Percentiles rank a stretch among this genome's conserved stretches.
Conservation (phyloP, 1,284 basidiomycete species). For the Sanghuangporus weigelae region DNA sequence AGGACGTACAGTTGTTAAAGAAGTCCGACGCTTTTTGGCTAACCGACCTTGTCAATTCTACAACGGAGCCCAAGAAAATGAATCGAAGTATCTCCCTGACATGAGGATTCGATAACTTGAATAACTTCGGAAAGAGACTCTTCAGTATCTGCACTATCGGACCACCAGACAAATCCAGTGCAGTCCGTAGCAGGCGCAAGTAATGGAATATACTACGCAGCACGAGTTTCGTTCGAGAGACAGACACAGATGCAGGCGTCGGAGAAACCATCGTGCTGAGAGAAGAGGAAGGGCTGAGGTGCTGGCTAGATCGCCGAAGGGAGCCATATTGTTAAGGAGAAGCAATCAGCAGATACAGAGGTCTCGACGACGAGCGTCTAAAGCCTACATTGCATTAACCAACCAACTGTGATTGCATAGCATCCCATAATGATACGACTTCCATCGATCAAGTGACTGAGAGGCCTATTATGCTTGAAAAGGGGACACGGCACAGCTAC, state of each 20-base stretch:
- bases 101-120: slow-evolving; percentile 8
- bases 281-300: not conserved
- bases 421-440: not conserved
- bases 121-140: slow-evolving; percentile 3
- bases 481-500: no score
- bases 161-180: not conserved
- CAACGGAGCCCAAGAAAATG: slow-evolving; percentile 12
- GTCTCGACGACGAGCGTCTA: not conserved
- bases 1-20: slow-evolving; percentile 10
- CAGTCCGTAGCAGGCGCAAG: not conserved
- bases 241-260: not conserved
- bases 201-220: not conserved
- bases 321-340: not conserved
- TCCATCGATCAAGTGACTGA: not conserved
- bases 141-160: slow-evolving; percentile 1
- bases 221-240: not conserved
- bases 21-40: slow-evolving; percentile 11
- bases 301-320: not conserved
- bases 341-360: not conserved
- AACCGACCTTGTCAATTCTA: slow-evolving; percentile 2
- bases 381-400: not conserved
- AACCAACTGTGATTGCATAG: no score
- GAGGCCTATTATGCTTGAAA: no score
- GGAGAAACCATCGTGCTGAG: not conserved
- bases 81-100: slow-evolving; percentile 13